These are phyloP conservation scores for Triticum dicoccoides DNA, from an alignment of 176 grass and related monocot species.

Conservation along the genomic window DNA sequence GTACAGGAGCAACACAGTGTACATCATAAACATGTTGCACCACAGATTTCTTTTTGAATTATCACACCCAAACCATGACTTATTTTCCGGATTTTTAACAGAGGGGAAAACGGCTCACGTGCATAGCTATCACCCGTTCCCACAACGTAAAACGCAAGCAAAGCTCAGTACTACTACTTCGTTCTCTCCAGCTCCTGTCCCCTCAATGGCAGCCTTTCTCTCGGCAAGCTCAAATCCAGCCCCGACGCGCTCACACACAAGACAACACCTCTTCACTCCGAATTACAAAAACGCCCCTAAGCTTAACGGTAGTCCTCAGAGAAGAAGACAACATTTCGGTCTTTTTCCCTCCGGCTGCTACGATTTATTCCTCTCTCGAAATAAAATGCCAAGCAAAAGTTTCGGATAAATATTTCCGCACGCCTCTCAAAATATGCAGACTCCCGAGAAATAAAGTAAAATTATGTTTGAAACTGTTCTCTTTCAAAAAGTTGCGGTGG, in stretches of 20 bases:
- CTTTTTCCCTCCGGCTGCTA: background rate
- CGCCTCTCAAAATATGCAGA: background rate
- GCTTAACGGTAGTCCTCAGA: background rate
- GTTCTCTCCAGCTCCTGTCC: background rate
- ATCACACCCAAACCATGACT: background rate
- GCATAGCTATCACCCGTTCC: background rate
- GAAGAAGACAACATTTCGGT: background rate
- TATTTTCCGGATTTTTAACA: background rate
- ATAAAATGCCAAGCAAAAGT: background rate
- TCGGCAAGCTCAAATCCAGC: background rate
- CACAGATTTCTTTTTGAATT: too few relatives aligned
- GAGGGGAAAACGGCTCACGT: background rate
- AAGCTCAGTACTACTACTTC: background rate
- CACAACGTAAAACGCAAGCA: slow-evolving; percentile 1
- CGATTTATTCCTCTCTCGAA: background rate
- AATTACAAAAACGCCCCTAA: background rate
- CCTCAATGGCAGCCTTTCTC: background rate
- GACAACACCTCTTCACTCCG: background rate
- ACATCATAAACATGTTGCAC: too few relatives aligned
- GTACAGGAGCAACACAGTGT: too few relatives aligned
- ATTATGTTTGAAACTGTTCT: background rate
- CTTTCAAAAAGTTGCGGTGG: background rate
- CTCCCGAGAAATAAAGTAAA: background rate
- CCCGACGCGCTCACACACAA: background rate
- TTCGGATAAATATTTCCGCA: background rate